Base-by-base conservation (phyloP, 495 filamentous ascomycete genomes). In the Penicillium antarcticum region DNA sequence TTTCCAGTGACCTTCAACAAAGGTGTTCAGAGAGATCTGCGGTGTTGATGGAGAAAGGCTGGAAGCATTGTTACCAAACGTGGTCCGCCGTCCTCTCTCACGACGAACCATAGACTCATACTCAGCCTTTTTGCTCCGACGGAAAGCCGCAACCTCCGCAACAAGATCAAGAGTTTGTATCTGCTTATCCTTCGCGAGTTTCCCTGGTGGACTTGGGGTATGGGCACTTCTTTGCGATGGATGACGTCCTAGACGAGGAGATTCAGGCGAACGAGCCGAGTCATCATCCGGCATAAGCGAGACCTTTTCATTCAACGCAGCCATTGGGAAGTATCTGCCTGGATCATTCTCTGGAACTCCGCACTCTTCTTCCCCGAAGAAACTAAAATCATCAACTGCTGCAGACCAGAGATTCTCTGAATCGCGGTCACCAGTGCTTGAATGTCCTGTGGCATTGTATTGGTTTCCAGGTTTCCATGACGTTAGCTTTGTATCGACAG, bases 311-410 rank as follows among this genome's bases (percentile, higher is more conserved):
- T 73, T 74, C 3, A 78, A 53, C 0, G 55, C 57, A 14, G 75
- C 70, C 65, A 75, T 69, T 2, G 76, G 74, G 43, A 74, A 67
- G 49, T 75, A 74, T 38, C 69, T 71, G 6, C 64, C 63, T 3
- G 67, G 67, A 14, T 74, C 70, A 39, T 69, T 68, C 14, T 70
- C 63, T 16, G 74, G 79, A 6, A 84, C 65, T 5, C 79, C 79
- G 24, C 76, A 80, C 60, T 85, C 82, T 34, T 80, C 80, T 40
- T 83, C 80, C 2, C 72, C 79, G 49, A 87, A 87, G 66, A 87
- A 87, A 34, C 80, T 83, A 53, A 85, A 87, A 53, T 87, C 83
- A 23, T 75, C 65, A 35, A 75, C 69, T 7, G 80, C 79, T 18
- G 80, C 81, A 31, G 78, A 71, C 81, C 82, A 85, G 12, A 87